Evolutionary conservation across 371 early-diverging fungal species (phyloP).

Genomic region (Polyrhizophydium stewartii): DNA sequence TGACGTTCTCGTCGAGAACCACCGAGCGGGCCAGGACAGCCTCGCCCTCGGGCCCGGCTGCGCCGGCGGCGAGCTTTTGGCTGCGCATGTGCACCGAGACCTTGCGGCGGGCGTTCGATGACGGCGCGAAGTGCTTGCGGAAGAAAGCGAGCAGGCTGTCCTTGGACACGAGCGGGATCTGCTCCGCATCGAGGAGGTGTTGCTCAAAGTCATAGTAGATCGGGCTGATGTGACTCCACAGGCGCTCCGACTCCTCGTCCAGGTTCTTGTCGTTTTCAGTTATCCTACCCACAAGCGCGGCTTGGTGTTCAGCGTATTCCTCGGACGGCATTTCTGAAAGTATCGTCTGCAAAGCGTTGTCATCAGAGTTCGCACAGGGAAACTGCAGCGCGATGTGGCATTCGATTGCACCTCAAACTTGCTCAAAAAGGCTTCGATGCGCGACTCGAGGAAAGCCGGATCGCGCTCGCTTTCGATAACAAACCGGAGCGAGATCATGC

Average conservation of each 20-base stretch:
- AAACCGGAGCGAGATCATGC: slow-evolving; percentile 65
- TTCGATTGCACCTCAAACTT: slow-evolving; percentile 27
- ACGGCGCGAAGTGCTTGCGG: slow-evolving; percentile 51
- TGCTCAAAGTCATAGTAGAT: slow-evolving; percentile 85
- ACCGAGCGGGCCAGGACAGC: slow-evolving; percentile 1
- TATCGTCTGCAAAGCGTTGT: slow-evolving; percentile 21
- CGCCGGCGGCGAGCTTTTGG: slow-evolving; percentile 9
- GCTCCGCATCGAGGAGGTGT: slow-evolving; percentile 25
- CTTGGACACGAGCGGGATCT: slow-evolving; percentile 47
- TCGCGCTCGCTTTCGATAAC: slow-evolving; percentile 84
- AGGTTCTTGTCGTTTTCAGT: slow-evolving; percentile 86
- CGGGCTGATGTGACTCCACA: slow-evolving; percentile 75
- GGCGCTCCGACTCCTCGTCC: slow-evolving; percentile 66
- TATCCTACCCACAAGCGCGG: slow-evolving; percentile 65
- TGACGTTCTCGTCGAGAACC: slow-evolving; percentile 17
- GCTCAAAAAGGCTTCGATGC: slow-evolving; percentile 74
- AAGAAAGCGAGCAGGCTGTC: slow-evolving; percentile 58
- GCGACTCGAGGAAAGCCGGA: slow-evolving; percentile 72
- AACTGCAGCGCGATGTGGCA: too few species aligned
- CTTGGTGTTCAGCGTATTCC: slow-evolving; percentile 71
- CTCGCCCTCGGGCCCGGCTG: slow-evolving; percentile 1
- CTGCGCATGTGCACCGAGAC: slow-evolving; percentile 63
- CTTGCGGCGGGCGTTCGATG: slow-evolving; percentile 52
- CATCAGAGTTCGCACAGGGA: too few species aligned
- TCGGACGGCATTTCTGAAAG: slow-evolving; percentile 64